A percentile compares a stretch with the other conserved stretches of the same genome.
phyloP scores from a whole-genome alignment of 805 yeast genomes.

The Lachancea cidri region DNA sequence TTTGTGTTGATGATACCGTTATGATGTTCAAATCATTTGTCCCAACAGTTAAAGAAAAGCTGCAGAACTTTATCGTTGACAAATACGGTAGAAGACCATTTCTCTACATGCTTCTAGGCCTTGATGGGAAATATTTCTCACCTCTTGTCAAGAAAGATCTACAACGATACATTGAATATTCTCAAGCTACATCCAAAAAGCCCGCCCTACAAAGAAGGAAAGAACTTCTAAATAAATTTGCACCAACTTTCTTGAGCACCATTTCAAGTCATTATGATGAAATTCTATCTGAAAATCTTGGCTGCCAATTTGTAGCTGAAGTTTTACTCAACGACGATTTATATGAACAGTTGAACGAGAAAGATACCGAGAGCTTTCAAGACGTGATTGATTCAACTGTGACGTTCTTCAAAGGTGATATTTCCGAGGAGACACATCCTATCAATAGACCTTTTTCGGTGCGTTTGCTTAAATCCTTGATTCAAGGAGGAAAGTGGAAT shows the following conservation, averaged over 20 bases:
- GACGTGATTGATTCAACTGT: constrained; percentile 52
- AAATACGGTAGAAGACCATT: constrained; percentile 88
- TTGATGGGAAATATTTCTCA: constrained; percentile 76
- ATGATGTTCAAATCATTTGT: constrained; percentile 67
- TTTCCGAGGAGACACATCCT: constrained; percentile 60
- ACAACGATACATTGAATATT: constrained; percentile 52
- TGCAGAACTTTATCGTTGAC: constrained; percentile 53
- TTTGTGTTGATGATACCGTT: constrained; percentile 92
- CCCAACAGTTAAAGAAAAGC: constrained; percentile 43
- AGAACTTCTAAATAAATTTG: constrained; percentile 61
- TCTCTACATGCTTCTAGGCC: constrained; percentile 70
- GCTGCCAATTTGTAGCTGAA: constrained; percentile 80
- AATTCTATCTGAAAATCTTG: constrained; percentile 63
- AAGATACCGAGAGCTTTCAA: constrained; percentile 35
- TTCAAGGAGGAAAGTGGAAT: constrained; percentile 84
- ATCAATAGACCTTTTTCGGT: constrained; percentile 62
- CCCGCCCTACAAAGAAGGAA: constrained; percentile 69
- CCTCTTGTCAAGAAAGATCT: constrained; percentile 63
- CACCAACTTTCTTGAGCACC: constrained; percentile 58
- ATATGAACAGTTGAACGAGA: constrained; percentile 34
- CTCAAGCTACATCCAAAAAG: constrained; percentile 74
- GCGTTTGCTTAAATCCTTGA: constrained; percentile 67
- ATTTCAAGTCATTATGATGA: constrained; percentile 47
- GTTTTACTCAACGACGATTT: constrained; percentile 53
- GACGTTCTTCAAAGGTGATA: constrained; percentile 60